Conservation (phyloP, 2,329 filamentous ascomycete genomes). For the Paraphoma sp. region DNA sequence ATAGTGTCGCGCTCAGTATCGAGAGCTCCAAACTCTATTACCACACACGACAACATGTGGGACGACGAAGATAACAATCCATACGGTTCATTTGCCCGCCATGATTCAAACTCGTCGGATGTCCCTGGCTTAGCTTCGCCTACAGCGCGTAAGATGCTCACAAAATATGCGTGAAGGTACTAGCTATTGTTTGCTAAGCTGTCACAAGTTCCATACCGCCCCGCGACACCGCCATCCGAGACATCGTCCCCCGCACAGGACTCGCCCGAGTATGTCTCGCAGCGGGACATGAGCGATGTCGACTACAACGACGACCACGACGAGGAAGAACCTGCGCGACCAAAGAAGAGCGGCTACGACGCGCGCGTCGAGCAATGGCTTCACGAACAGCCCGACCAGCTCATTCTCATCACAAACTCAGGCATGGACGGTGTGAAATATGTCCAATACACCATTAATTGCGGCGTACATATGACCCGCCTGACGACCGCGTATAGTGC, state of each 20-base stretch:
- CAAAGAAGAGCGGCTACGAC: slow-evolving; percentile 86
- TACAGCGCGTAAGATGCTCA: slow-evolving; percentile 42
- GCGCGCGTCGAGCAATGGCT: slow-evolving; percentile 97
- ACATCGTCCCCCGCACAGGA: slow-evolving; percentile 74
- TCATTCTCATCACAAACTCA: slow-evolving; percentile 91
- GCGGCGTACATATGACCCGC: slow-evolving; percentile 69
- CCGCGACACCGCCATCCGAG: slow-evolving; percentile 71
- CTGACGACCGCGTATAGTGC: slow-evolving; percentile 1
- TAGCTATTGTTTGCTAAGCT: slow-evolving; percentile 11
- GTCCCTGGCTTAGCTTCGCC: slow-evolving; percentile 50
- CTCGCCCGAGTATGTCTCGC: slow-evolving; percentile 63
- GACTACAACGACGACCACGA: slow-evolving; percentile 61
- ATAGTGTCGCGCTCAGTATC: background rate
- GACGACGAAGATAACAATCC: slow-evolving; percentile 99
- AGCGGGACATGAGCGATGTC: slow-evolving; percentile 65
- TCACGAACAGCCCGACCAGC: slow-evolving; percentile 89
- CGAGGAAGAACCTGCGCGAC: slow-evolving; percentile 51
- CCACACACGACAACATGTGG: slow-evolving; percentile 71
- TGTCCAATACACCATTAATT: slow-evolving; percentile 97
- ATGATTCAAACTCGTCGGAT: slow-evolving; percentile 78
- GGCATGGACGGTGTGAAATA: slow-evolving; percentile 93
- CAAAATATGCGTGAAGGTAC: background rate
- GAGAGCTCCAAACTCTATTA: background rate
- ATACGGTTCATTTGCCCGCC: slow-evolving; percentile 90
- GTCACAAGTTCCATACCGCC: slow-evolving; percentile 54